Conservation (phyloP, 352 stramenopile genomes). For the Bremia lactucae region DNA sequence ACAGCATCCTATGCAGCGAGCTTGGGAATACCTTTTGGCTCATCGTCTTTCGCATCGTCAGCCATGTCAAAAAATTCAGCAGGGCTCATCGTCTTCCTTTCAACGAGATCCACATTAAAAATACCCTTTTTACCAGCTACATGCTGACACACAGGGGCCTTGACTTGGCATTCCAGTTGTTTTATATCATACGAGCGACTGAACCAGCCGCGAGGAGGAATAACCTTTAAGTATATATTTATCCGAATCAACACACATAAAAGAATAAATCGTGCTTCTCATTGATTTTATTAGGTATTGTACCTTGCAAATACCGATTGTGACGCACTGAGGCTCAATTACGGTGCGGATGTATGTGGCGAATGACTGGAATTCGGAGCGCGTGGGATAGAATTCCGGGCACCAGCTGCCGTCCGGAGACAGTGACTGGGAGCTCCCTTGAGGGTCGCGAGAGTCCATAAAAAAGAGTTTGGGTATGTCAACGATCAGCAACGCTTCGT, state of each 20-base stretch:
- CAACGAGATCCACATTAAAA: slow-evolving; percentile 86
- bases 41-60: slow-evolving; percentile 17
- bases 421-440: neutral
- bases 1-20: no score
- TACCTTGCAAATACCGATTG: slow-evolving; percentile 87
- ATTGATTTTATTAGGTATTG: slow-evolving; percentile 3
- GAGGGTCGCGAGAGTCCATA: slow-evolving; percentile 54
- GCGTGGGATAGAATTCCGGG: slow-evolving; percentile 80
- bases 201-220: slow-evolving; percentile 74
- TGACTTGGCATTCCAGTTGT: slow-evolving; percentile 38
- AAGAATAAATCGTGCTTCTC: neutral
- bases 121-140: slow-evolving; percentile 84
- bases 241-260: no score
- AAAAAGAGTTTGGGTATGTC: slow-evolving; percentile 89
- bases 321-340: slow-evolving; percentile 62
- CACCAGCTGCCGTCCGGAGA: slow-evolving; percentile 40
- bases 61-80: slow-evolving; percentile 51
- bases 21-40: slow-evolving; percentile 16
- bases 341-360: slow-evolving; percentile 74
- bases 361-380: slow-evolving; percentile 80
- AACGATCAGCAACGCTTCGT: slow-evolving; percentile 92
- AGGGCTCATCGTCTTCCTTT: slow-evolving; percentile 62
- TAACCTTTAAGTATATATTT: slow-evolving; percentile 24
- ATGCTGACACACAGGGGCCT: slow-evolving; percentile 68
- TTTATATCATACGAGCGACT: slow-evolving; percentile 49